Conservation (phyloP, 495 filamentous ascomycete species). For the Talaromyces nanjingensis region DNA sequence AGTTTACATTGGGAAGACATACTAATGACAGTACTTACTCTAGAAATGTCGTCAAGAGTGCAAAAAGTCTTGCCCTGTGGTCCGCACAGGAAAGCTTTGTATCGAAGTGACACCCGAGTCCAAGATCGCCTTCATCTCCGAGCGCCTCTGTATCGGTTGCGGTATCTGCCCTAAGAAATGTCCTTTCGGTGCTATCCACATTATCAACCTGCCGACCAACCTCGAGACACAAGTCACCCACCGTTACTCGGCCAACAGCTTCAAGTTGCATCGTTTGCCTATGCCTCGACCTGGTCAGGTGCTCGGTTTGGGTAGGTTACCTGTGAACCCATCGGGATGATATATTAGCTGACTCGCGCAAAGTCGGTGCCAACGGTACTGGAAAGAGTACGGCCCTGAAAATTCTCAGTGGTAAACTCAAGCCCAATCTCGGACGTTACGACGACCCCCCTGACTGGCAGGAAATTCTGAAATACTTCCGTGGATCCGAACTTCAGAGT, state of each 20-base stretch:
- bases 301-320: conserved; percentile 56
- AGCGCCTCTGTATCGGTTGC: conserved; percentile 90
- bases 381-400: conserved; percentile 98
- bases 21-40: conserved; percentile 11
- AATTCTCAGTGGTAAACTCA: conserved; percentile 95
- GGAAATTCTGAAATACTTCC: conserved; percentile 95
- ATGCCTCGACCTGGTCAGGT: conserved; percentile 95
- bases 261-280: conserved; percentile 95
- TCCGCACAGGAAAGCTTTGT: conserved; percentile 94
- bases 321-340: not conserved
- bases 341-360: not conserved
- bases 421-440: conserved; percentile 91
- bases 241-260: conserved; percentile 97
- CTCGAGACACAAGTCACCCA: conserved; percentile 96
- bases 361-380: conserved; percentile 96
- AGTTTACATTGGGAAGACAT: not conserved
- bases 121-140: conserved; percentile 96
- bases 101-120: conserved; percentile 87
- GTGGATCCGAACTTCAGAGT: conserved; percentile 96
- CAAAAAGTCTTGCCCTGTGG: conserved; percentile 98
- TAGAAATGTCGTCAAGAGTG: conserved; percentile 97
- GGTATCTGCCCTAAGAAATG: conserved; percentile 99
- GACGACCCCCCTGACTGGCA: conserved; percentile 99
- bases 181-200: conserved; percentile 97
- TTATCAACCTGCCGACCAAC: conserved; percentile 99